A percentile compares a stretch with the other conserved stretches of the same genome.
Evolutionary conservation across 2,329 filamentous ascomycete species (phyloP).

Genomic region (Diaporthe ampelina): DNA sequence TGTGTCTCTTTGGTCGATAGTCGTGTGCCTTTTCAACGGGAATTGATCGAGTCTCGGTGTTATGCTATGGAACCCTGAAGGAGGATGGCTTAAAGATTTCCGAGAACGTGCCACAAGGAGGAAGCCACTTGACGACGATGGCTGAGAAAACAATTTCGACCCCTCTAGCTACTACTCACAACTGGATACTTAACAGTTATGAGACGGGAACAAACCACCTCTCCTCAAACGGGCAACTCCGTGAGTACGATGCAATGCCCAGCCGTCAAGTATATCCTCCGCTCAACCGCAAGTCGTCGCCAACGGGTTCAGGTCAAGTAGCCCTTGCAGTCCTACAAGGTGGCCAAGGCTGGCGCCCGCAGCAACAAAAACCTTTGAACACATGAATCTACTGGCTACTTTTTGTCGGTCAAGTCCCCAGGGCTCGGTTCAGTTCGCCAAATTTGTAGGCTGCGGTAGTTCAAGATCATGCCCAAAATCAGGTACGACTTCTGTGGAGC

Average conservation of each 20-base stretch:
- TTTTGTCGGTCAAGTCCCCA: background rate
- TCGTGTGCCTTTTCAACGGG: background rate
- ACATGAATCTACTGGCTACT: background rate
- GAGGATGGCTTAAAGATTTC: background rate
- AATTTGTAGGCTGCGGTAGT: background rate
- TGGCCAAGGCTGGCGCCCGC: background rate
- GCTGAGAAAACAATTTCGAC: background rate
- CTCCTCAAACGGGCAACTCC: background rate
- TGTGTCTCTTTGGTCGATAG: background rate
- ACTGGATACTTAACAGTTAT: background rate
- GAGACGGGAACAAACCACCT: background rate
- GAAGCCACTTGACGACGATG: background rate
- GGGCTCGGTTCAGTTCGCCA: background rate
- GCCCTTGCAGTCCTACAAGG: background rate
- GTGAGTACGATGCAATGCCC: background rate
- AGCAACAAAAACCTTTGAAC: background rate
- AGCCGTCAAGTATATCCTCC: too few relatives aligned
- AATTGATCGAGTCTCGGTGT: background rate
- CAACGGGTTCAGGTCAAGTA: background rate
- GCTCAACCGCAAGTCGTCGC: background rate
- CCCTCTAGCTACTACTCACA: background rate
- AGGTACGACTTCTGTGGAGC: background rate
- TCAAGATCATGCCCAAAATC: slow-evolving; percentile 3
- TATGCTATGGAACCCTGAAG: too few relatives aligned
- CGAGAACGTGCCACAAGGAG: background rate